phyloP scores from a whole-genome alignment of 805 yeast genomes.

The Nakazawaea wickerhamii region DNA sequence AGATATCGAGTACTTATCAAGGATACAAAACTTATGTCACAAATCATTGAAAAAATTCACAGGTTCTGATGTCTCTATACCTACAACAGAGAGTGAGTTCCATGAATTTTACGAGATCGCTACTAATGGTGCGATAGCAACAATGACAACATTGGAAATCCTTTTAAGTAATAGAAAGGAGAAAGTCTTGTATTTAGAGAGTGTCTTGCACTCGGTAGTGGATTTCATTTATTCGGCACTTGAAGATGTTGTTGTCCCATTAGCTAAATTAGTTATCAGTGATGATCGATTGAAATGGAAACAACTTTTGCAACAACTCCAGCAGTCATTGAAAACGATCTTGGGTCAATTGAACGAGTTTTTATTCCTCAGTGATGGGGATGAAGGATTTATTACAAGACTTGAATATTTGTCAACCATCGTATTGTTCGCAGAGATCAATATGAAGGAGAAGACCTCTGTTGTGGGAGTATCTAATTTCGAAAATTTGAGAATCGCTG shows the following conservation, averaged over 20 bases:
- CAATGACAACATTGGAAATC: slow-evolving; percentile 33
- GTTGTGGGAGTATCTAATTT: slow-evolving; percentile 19
- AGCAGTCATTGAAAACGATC: slow-evolving; percentile 11
- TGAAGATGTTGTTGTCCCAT: slow-evolving; percentile 26
- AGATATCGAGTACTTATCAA: slow-evolving; percentile 23
- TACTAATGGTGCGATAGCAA: slow-evolving; percentile 27
- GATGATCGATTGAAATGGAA: slow-evolving; percentile 4
- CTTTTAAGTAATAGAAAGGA: slow-evolving; percentile 37
- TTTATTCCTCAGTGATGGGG: slow-evolving; percentile 21
- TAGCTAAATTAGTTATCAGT: slow-evolving; percentile 7
- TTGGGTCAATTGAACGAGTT: slow-evolving; percentile 18
- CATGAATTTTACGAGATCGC: slow-evolving; percentile 15
- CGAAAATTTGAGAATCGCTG: slow-evolving; percentile 24
- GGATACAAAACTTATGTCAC: slow-evolving; percentile 28
- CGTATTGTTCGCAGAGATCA: slow-evolving; percentile 34
- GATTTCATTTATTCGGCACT: slow-evolving; percentile 31
- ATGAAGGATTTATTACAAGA: slow-evolving; percentile 51
- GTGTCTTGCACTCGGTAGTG: slow-evolving; percentile 34
- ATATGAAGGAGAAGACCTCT: slow-evolving; percentile 20
- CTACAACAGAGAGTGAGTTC: slow-evolving; percentile 3
- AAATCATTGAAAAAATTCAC: slow-evolving; percentile 22
- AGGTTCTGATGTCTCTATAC: slow-evolving; percentile 18
- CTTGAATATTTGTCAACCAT: slow-evolving; percentile 47
- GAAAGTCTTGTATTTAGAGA: slow-evolving; percentile 40
- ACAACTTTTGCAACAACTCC: background rate